Base-by-base conservation (phyloP, 495 filamentous ascomycete genomes). In the Acidiella bohemica region DNA sequence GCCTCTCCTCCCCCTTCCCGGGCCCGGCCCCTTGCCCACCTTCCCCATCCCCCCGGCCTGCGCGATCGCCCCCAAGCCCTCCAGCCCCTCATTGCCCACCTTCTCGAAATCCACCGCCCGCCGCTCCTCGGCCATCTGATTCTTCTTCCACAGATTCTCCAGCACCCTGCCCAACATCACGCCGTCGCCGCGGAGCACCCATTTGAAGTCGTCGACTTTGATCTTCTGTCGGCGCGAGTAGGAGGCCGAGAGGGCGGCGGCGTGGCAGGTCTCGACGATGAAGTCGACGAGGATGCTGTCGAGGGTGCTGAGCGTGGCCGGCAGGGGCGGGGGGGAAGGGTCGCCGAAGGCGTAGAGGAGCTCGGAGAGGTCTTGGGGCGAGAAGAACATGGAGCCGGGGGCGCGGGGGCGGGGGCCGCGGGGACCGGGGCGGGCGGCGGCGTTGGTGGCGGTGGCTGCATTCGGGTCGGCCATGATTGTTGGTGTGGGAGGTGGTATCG, bases 181-280 rank as follows among this genome's bases (percentile, higher is more conserved):
- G 17, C 81, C 76, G 53, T 95, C 90, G 24, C 78, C 73, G 23
- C 92, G 75, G 38, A 95, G 73, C 22, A 82, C 82, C 54, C 90
- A 96, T 54, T 87, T 82, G 67, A 96, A 93, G 58, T 97, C 90
- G 48, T 97, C 90, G 41, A 93, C 81, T 55, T 97, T 97, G 63
- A 95, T 82, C 63, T 97, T 97, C 53, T 88, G 81, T 5, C 90
- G 76, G 3, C 84, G 76, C 2, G 80, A 73, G 58, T 90, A 76
- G 52, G 78, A 75, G 0, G 90, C 90, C 48, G 75, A 75, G 17
- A 79, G 72, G 19, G 81, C 78, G 4, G 90, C 88, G 37, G 81
- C 79, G 67, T 94, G 90, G 66, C 81, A 86, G 42, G 90, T 70
- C 57, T 86, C 83, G 42, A 90, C 75, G 42, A 70, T 66, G 56